These are phyloP conservation scores for Cadophora luteo-olivacea DNA, from an alignment of 2,329 filamentous ascomycete species.

Conservation along the genomic window DNA sequence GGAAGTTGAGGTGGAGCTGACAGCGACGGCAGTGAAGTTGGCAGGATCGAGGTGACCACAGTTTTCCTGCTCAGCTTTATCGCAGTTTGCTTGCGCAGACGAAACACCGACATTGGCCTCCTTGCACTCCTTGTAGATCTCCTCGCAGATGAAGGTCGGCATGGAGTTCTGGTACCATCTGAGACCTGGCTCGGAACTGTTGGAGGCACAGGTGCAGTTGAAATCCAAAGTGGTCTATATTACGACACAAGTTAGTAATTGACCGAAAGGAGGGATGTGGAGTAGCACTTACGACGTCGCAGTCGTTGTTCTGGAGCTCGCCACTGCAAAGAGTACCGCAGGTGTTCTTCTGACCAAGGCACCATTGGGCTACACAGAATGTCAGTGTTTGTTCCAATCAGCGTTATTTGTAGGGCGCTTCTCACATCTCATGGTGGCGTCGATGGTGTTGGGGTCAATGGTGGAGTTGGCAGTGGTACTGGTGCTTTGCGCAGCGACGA, in stretches of 20 bases:
- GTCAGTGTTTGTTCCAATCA: conserved; percentile 35
- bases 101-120: conserved; percentile 52
- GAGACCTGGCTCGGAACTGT: conserved; percentile 61
- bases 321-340: conserved; percentile 66
- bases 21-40: conserved; percentile 41
- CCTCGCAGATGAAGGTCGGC: conserved; percentile 64
- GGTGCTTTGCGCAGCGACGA: conserved; percentile 34
- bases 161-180: conserved; percentile 62
- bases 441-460: conserved; percentile 37
- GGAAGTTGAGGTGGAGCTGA: conserved; percentile 51
- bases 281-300: conserved; percentile 58
- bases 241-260: too few species aligned
- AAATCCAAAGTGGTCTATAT: conserved; percentile 60
- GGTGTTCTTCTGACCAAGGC: conserved; percentile 61
- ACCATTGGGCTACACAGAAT: conserved; percentile 56
- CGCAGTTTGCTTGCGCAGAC: conserved; percentile 56
- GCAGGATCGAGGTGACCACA: conserved; percentile 55
- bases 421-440: conserved; percentile 35
- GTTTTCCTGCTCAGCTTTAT: conserved; percentile 45
- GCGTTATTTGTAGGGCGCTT: too few species aligned
- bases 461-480: conserved; percentile 34
- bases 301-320: conserved; percentile 56
- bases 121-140: conserved; percentile 57
- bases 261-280: background rate
- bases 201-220: conserved; percentile 60